A percentile compares a stretch with the other conserved stretches of the same genome.
Conservation (phyloP, 1,139 yeast genomes). For the Yarrowia galli region DNA sequence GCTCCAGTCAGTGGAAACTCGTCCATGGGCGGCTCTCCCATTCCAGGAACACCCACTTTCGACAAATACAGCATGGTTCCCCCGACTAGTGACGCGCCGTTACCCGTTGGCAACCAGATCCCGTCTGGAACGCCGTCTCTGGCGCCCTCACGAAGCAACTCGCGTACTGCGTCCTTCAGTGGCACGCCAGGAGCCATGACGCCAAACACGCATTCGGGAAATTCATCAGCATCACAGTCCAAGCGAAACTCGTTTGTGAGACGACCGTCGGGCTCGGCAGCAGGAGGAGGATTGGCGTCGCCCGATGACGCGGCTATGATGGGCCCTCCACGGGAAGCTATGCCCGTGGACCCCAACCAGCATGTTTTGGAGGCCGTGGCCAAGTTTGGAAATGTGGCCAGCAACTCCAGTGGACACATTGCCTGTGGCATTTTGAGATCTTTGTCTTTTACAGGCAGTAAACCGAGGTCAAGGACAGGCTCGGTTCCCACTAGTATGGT, state of each 20-base stretch:
- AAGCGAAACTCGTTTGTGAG: constrained; percentile 24
- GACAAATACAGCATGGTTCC: constrained; percentile 19
- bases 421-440: constrained; percentile 32
- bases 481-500: constrained; percentile 10
- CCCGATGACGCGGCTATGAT: constrained; percentile 26
- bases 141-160: constrained; percentile 10
- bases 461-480: constrained; percentile 15
- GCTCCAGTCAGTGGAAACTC: constrained; percentile 4
- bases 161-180: constrained; percentile 6
- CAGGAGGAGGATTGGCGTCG: constrained; percentile 4
- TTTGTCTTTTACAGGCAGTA: constrained; percentile 13
- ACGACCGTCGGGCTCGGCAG: constrained; percentile 5
- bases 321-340: constrained; percentile 20
- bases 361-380: constrained; percentile 30
- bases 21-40: constrained; percentile 10
- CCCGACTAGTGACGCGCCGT: constrained; percentile 14
- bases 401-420: constrained; percentile 30
- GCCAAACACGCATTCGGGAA: constrained; percentile 23
- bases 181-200: constrained; percentile 19
- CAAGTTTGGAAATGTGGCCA: constrained; percentile 29
- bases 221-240: constrained; percentile 13
- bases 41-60: constrained; percentile 23
- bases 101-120: constrained; percentile 28
- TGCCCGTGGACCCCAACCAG: constrained; percentile 34
- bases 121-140: constrained; percentile 18